Evolutionary conservation across 169 alveolate species (phyloP).

Genomic region (Plasmodium fragile): DNA sequence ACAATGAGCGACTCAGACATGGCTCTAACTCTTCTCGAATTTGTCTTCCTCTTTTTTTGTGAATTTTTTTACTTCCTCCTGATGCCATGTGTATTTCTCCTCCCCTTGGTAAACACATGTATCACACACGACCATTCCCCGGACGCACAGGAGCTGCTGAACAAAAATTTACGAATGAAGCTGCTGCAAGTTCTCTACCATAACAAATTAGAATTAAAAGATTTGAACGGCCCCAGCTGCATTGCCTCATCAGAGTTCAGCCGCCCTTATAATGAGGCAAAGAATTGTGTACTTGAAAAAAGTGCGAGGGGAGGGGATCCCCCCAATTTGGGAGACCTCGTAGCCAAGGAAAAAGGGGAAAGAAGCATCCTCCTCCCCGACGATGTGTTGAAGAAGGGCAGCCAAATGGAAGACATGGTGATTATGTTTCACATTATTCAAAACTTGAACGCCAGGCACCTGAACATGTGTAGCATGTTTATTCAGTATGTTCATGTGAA

Average conservation of each 20-base stretch:
- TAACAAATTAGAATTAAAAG: slow-evolving; percentile 24
- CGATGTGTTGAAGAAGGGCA: neutral
- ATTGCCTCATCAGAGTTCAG: neutral
- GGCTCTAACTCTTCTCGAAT: slow-evolving; percentile 28
- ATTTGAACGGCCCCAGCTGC: neutral
- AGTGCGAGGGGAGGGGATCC: neutral
- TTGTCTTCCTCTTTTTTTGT: slow-evolving; percentile 6
- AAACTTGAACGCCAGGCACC: slow-evolving; percentile 2
- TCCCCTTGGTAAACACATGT: slow-evolving; percentile 29
- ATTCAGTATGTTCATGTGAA: slow-evolving; percentile 31
- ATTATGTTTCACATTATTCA: slow-evolving; percentile 39
- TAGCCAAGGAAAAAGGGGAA: neutral
- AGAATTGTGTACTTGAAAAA: neutral
- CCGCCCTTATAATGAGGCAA: neutral
- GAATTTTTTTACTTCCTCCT: slow-evolving; percentile 52
- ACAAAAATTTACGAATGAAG: slow-evolving; percentile 25
- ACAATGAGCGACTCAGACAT: neutral
- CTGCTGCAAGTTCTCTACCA: slow-evolving; percentile 36
- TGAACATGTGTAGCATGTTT: slow-evolving; percentile 45
- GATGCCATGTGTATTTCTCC: slow-evolving; percentile 41
- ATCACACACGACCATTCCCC: slow-evolving; percentile 46
- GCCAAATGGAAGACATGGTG: slow-evolving; percentile 43
- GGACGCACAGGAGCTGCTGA: slow-evolving; percentile 22
- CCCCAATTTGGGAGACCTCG: neutral
- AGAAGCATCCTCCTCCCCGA: neutral